Base-by-base conservation (phyloP, 441 rosid genomes). In the Hura crepitans region DNA sequence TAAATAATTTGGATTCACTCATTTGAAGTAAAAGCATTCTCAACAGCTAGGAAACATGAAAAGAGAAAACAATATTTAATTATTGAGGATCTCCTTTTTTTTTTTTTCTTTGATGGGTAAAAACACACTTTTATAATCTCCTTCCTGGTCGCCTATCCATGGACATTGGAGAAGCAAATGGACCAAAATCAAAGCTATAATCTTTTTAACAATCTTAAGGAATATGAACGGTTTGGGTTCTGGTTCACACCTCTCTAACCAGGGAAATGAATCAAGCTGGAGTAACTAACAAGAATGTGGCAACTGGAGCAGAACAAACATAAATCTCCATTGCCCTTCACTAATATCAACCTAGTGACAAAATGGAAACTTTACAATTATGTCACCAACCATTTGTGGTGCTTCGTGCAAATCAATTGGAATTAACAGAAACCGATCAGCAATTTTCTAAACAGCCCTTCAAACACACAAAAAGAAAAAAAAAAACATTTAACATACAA, bases 351-450 rank as follows among this genome's bases (percentile, higher is more conserved):
- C 87, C 82, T 80, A 76, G 57, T 27, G 39, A 61, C 47, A 47
- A 69, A 72, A 5, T 35, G 7, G 7, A 60, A 83, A 74, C 84
- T 87, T 85, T 87, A 87, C 89, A 87, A 81, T 85, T 85, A 83
- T 77, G 83, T 68, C 81, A 73, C 85, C 84, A 77, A 37, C 72
- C 63, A 69, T 42, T 3, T 42, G 82, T 71, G 76, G 82, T 75
- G 70, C 51, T 85, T 75, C 79, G 70, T 79, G 72, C 82, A 77
- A 75, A 83, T 75, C 70, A 81, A 78, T 78, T 71, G 74, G 78
- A 76, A 72, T 60, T 79, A 73, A 74, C 80, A 60, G 58, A 77
- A 84, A 73, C 76, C 75, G 67, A 78, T 81, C 56, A 81, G 78
- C 72, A 71, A 71, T 67, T 51, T 81, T 74, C 71, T 77, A 82